Base-by-base conservation (phyloP, 2,329 filamentous ascomycete genomes). In the Byssochlamys sp. region DNA sequence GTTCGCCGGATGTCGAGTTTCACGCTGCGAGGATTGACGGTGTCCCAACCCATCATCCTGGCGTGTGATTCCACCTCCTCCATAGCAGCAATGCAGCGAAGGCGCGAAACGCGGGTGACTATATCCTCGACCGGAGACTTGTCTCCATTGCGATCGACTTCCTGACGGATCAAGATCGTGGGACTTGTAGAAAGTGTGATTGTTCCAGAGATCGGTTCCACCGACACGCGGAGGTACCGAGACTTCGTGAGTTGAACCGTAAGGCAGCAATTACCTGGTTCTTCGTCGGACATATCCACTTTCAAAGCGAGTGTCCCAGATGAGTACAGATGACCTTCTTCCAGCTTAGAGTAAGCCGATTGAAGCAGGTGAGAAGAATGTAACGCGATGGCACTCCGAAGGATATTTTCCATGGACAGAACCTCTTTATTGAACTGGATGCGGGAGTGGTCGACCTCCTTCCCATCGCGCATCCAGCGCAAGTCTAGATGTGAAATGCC, bases 391-490 rank as follows among this genome's bases (percentile, higher is more conserved):
- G 91, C 84, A 33, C 81, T 80, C 64, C 86, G 86, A 50, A 99
- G 74, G 2, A 96, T 81, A 4, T 76, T 69, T 68, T 96, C 90
- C 54, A 89, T 81, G 2, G 88, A 94, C 25, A 97, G 78, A 11
- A 81, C 76, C 49, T 82, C 76, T 52, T 81, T 76, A 67, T 95
- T 82, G 33, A 96, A 78, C 1, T 80, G 70, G 28, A 96, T 79
- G n/a, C 83, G 75, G n/a, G 78, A 75, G 57, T 87, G 83, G 60
- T 82, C 81, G 48, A 91, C 83, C 69, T 92, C 88, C 64, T 87
- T 86, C 61, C 86, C 86, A 67, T 92, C 86, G 58, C 89, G 85
- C 71, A 95, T 91, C 92, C 94, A 99, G 62, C 90, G 86, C 57
- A 79, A 58, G 27, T 70, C 70, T 45, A 79, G 64, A 57, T 63